Evolutionary conservation across 1,284 basidiomycete genomes (phyloP).

Genomic region (Boletus albobrunnescens): DNA sequence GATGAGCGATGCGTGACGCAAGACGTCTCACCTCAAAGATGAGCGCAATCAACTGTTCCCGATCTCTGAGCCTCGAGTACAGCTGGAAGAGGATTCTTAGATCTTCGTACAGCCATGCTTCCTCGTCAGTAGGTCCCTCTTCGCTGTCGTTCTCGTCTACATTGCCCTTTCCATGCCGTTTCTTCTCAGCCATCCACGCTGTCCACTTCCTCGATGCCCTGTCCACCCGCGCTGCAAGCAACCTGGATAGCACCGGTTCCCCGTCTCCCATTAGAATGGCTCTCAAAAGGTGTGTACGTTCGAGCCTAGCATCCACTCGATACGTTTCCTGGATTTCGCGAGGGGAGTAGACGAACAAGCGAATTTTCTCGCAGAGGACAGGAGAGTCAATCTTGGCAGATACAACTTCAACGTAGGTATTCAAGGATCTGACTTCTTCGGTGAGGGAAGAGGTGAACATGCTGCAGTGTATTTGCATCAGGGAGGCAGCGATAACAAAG

Average conservation of each 20-base stretch:
- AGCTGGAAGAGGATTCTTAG: slow-evolving; percentile 75
- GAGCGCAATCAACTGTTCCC: slow-evolving; percentile 89
- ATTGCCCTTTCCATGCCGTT: slow-evolving; percentile 59
- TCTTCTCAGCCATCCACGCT: slow-evolving; percentile 63
- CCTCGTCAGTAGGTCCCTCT: slow-evolving; percentile 86
- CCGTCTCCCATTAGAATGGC: slow-evolving; percentile 82
- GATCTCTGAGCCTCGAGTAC: slow-evolving; percentile 78
- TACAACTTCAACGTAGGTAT: slow-evolving; percentile 84
- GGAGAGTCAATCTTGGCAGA: slow-evolving; percentile 87
- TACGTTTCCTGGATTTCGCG: slow-evolving; percentile 83
- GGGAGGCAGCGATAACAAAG: neutral
- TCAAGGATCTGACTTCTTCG: slow-evolving; percentile 83
- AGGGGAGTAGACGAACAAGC: slow-evolving; percentile 82
- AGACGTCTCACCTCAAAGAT: slow-evolving; percentile 79
- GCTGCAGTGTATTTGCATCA: slow-evolving; percentile 39
- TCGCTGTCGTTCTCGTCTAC: slow-evolving; percentile 71
- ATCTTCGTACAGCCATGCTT: slow-evolving; percentile 94
- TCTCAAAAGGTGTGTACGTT: slow-evolving; percentile 63
- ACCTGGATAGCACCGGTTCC: slow-evolving; percentile 67
- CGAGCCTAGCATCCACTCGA: slow-evolving; percentile 72
- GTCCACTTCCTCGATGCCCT: slow-evolving; percentile 74
- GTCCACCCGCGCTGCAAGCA: slow-evolving; percentile 76
- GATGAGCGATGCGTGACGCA: neutral
- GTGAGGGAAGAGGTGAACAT: slow-evolving; percentile 93
- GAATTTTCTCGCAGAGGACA: slow-evolving; percentile 83